Conservation (phyloP, 441 rosid species). For the Pelargonium australe region DNA sequence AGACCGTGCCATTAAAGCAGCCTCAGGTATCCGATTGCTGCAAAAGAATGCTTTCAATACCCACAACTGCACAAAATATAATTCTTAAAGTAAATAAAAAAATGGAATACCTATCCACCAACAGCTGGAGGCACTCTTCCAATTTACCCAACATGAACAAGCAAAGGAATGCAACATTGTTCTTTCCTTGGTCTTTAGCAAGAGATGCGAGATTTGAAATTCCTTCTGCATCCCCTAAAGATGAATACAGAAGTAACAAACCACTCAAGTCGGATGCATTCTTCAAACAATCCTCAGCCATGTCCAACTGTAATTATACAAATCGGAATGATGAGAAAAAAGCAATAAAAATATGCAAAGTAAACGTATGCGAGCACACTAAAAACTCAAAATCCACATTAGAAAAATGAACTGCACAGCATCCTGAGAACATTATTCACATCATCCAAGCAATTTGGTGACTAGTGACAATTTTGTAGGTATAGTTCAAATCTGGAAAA, state of each 20-base stretch:
- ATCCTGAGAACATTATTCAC: background rate
- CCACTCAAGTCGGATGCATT: conserved; percentile 89
- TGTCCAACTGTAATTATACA: conserved; percentile 54
- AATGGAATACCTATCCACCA: conserved; percentile 68
- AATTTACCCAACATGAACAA: conserved; percentile 85
- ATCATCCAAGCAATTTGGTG: background rate
- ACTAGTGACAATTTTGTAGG: background rate
- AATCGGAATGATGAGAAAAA: no score
- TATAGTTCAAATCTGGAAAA: no score
- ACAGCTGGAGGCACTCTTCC: conserved; percentile 89
- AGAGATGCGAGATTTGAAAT: conserved; percentile 61
- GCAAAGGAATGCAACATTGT: conserved; percentile 83
- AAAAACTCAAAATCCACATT: background rate
- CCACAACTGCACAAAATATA: conserved; percentile 13
- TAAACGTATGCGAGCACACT: background rate
- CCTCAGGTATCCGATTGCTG: conserved; percentile 99
- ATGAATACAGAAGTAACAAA: conserved; percentile 78
- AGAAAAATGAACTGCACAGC: background rate
- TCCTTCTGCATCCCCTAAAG: conserved; percentile 92
- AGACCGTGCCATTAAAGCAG: conserved; percentile 95
- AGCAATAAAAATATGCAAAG: no score
- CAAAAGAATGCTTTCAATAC: conserved; percentile 26
- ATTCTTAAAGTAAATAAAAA: conserved; percentile 12
- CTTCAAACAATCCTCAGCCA: conserved; percentile 97
- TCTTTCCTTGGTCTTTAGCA: conserved; percentile 93